Base-by-base conservation (phyloP, 2,329 filamentous ascomycete genomes). In the Blastomyces parvus region DNA sequence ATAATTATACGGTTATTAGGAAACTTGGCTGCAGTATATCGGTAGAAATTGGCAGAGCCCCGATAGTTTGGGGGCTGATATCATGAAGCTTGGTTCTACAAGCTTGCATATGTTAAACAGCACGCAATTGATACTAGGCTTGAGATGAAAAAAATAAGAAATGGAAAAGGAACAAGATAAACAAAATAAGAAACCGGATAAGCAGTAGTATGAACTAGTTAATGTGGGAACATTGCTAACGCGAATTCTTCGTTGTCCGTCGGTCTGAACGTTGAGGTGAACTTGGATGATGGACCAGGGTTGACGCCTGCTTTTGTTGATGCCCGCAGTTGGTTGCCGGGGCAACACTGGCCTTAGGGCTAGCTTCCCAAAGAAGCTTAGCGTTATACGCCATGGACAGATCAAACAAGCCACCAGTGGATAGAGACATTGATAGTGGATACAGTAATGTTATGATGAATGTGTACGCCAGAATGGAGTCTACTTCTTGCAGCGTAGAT, bases 231-330 rank as follows among this genome's bases (percentile, higher is more conserved):
- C 50, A 27, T n/a, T 22, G 25, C 25, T 7, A 9, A 13, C 7
- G 25, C 33, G 25, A 40, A 25, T 36, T 17, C 19, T 9, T 30
- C 14, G 19, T 59, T 3, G 19, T 13, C 9, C 11, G 19, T 13
- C 9, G 22, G 19, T 25, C 17, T 42, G 36, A 25, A 42, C 25
- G 38, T 42, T 42, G 38, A n/a, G 9, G 22, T 14, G n/a, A 11
- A 30, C 27, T 4, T 30, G 27, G 36, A 38, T 36, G 56, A 58
- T 40, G 36, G 14, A 56, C 27, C 8, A 38, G 53, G 9, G 14
- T n/a, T 14, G 56, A 22, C 5, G 22, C 30, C n/a, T 44, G 25
- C 17, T 59, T 59, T 59, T 59, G 57, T 46, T 59, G 57, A 46
- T n/a, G 7, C 7, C 38, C n/a, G 42, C 1, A 7, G 19, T 46